Evolutionary conservation across 106 monocot species (phyloP).

Genomic region (Platanthera guangdongensis): DNA sequence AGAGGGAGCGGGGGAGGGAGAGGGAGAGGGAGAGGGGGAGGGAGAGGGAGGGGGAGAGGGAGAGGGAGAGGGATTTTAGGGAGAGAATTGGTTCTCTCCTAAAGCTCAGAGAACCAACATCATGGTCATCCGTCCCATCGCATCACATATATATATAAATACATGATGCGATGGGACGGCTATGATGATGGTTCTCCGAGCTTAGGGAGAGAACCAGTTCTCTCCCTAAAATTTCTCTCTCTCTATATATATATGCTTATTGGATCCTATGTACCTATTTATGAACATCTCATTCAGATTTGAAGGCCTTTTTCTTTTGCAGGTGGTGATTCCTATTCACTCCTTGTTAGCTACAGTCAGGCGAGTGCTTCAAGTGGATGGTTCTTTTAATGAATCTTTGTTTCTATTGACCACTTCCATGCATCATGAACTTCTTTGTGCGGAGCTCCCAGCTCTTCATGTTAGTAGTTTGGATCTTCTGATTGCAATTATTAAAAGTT

Average conservation of each 20-base stretch:
- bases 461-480: constrained; percentile 62
- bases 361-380: constrained; percentile 72
- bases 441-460: constrained; percentile 71
- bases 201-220: too few species aligned
- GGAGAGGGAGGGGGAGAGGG: too few species aligned
- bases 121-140: too few species aligned
- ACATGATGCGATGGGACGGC: too few species aligned
- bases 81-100: too few species aligned
- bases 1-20: too few species aligned
- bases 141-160: too few species aligned
- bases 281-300: neutral
- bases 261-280: neutral
- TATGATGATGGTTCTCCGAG: too few species aligned
- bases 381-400: constrained; percentile 45
- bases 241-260: too few species aligned
- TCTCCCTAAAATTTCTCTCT: too few species aligned
- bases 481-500: constrained; percentile 51
- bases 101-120: too few species aligned
- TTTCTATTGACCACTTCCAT: constrained; percentile 51
- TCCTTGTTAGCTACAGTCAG: constrained; percentile 44
- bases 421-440: constrained; percentile 91
- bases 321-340: constrained; percentile 56
- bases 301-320: neutral
- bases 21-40: too few species aligned
- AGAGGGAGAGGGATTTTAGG: neutral